A percentile compares a stretch with the other conserved stretches of the same genome.
Evolutionary conservation across 108 stramenopile genomes (phyloP).

Genomic region (Cyclotella distinguenda): DNA sequence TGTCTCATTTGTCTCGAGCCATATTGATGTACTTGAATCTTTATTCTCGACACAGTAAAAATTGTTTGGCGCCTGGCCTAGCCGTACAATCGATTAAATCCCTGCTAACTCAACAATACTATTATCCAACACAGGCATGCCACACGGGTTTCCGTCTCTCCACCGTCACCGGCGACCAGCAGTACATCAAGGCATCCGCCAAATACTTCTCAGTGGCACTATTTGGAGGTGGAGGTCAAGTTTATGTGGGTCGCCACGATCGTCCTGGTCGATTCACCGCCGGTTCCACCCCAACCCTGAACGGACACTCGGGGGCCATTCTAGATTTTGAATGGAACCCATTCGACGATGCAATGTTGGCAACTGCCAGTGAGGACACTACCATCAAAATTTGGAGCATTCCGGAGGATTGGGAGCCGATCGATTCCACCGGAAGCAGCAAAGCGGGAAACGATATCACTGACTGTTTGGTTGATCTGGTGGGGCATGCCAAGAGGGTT

Average conservation of each 20-base stretch:
- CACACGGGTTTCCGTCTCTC: conserved; percentile 87
- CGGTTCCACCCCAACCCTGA: conserved; percentile 72
- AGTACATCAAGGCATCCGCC: conserved; percentile 98
- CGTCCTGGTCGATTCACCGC: conserved; percentile 85
- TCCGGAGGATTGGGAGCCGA: conserved; percentile 91
- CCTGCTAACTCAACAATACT: conserved; percentile 1
- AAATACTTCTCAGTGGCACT: conserved; percentile 97
- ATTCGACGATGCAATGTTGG: conserved; percentile 93
- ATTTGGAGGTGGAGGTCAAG: conserved; percentile 92
- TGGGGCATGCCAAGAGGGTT: conserved; percentile 92
- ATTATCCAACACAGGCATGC: conserved; percentile 50
- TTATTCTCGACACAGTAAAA: background rate
- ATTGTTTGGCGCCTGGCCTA: background rate
- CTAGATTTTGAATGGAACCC: conserved; percentile 98
- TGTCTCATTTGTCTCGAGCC: too few relatives aligned
- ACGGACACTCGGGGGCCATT: conserved; percentile 92
- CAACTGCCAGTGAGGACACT: conserved; percentile 91
- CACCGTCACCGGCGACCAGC: conserved; percentile 96
- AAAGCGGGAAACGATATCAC: conserved; percentile 76
- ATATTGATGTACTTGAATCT: too few relatives aligned
- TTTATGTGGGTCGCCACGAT: conserved; percentile 85
- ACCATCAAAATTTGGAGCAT: conserved; percentile 98
- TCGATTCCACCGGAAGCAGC: conserved; percentile 85
- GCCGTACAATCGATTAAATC: background rate
- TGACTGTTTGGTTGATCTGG: conserved; percentile 86